A percentile compares a stretch with the other conserved stretches of the same genome.
phyloP scores from a whole-genome alignment of 352 stramenopile species.

The Blastocystis sp. region DNA sequence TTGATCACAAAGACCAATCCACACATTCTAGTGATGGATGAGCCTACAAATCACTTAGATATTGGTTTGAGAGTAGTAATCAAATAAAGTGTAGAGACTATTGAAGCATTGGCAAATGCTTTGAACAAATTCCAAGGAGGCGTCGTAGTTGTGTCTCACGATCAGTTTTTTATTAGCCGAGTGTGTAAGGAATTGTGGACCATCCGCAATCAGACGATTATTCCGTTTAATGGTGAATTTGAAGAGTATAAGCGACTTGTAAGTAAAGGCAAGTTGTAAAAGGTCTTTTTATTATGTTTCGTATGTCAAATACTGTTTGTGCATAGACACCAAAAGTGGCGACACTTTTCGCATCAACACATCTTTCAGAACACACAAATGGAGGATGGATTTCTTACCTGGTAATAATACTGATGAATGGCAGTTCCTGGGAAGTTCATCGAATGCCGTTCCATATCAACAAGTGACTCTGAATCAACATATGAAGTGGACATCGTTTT shows the following conservation, averaged over 20 bases:
- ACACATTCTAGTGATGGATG: conserved; percentile 92
- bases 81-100: conserved; percentile 79
- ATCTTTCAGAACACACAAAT: conserved; percentile 28
- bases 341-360: conserved; percentile 14
- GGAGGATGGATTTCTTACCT: conserved; percentile 51
- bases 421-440: conserved; percentile 12
- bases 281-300: not conserved
- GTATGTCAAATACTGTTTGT: not conserved
- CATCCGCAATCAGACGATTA: conserved; percentile 85
- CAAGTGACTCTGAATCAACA: conserved; percentile 46
- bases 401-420: conserved; percentile 51
- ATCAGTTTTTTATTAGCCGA: conserved; percentile 90
- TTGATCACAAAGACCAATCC: conserved; percentile 92
- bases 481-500: conserved; percentile 55
- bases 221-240: conserved; percentile 86
- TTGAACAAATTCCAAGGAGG: conserved; percentile 93
- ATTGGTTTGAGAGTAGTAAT: conserved; percentile 76
- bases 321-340: not conserved
- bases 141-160: conserved; percentile 92
- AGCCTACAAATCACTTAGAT: conserved; percentile 99
- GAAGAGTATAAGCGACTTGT: conserved; percentile 85
- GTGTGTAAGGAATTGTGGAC: conserved; percentile 87
- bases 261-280: conserved; percentile 71
- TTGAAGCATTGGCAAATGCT: conserved; percentile 89
- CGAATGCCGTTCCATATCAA: conserved; percentile 54